Conservation (phyloP, 2,329 filamentous ascomycete species). For the Gyromitra esculenta region DNA sequence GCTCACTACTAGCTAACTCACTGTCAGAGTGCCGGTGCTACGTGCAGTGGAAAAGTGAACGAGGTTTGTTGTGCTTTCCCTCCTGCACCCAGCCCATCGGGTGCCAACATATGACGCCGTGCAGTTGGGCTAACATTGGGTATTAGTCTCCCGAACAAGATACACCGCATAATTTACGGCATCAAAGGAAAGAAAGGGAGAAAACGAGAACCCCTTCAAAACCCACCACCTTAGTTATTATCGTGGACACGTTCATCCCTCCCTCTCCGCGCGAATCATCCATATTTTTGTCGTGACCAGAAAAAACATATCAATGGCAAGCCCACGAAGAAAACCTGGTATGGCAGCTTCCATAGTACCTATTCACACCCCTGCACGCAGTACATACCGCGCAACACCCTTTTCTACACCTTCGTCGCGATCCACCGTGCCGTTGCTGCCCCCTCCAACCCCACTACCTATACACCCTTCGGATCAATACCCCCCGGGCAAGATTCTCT, state of each 20-base stretch:
- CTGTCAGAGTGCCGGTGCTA: neutral
- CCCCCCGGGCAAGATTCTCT: constrained; percentile 37
- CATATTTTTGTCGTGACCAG: neutral
- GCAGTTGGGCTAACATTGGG: constrained; percentile 29
- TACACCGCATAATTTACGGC: constrained; percentile 12
- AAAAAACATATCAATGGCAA: constrained; percentile 19
- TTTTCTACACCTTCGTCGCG: constrained; percentile 34
- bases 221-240: constrained; percentile 6
- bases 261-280: neutral
- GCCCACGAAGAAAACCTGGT: constrained; percentile 19
- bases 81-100: constrained; percentile 18
- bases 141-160: constrained; percentile 14
- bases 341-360: constrained; percentile 22
- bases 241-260: constrained; percentile 3
- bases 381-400: constrained; percentile 20
- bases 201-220: constrained; percentile 9
- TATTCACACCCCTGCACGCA: constrained; percentile 35
- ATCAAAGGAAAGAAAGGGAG: constrained; percentile 24
- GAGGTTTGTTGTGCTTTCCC: constrained; percentile 40
- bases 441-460: constrained; percentile 51
- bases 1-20: constrained; percentile 1
- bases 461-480: constrained; percentile 48
- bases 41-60: constrained; percentile 4
- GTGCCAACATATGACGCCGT: constrained; percentile 19
- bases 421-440: constrained; percentile 32